phyloP scores from a whole-genome alignment of 441 rosid genomes.

The Bruguiera hainesii region DNA sequence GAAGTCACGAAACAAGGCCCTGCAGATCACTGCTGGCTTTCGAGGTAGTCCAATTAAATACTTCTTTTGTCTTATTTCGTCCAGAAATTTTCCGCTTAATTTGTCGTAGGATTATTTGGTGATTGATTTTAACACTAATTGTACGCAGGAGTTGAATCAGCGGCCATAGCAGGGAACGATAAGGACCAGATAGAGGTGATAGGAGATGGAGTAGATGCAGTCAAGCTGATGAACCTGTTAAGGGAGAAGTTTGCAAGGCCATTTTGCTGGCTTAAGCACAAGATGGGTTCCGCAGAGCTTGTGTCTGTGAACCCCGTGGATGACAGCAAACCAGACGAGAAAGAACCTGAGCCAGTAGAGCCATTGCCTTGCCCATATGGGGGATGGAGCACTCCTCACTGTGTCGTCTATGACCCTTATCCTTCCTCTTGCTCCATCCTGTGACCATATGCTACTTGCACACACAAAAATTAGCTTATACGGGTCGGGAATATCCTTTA shows the following conservation, averaged over 20 bases:
- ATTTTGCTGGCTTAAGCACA: background rate
- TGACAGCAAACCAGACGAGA: background rate
- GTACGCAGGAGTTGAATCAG: constrained; percentile 27
- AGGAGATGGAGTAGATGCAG: constrained; percentile 28
- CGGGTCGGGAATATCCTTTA: too few relatives aligned
- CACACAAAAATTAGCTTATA: too few relatives aligned
- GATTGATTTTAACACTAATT: too few relatives aligned
- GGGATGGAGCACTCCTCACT: too few relatives aligned
- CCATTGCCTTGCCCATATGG: background rate
- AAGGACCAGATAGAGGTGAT: constrained; percentile 20
- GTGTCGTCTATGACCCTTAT: too few relatives aligned
- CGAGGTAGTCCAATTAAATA: too few relatives aligned
- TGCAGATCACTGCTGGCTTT: too few relatives aligned
- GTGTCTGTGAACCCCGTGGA: background rate
- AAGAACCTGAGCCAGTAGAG: too few relatives aligned
- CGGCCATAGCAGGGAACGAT: constrained; percentile 18
- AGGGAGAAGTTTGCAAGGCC: constrained; percentile 19
- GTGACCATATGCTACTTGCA: too few relatives aligned
- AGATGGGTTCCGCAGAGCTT: background rate
- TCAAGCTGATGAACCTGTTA: constrained; percentile 1
- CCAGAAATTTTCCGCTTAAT: background rate
- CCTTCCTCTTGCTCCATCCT: too few relatives aligned
- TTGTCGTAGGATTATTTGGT: constrained; percentile 1
- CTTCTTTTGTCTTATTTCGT: too few relatives aligned
- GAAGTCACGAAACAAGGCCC: too few relatives aligned